phyloP scores from a whole-genome alignment of 2,329 filamentous ascomycete species.

The Talaromyces sp. region DNA sequence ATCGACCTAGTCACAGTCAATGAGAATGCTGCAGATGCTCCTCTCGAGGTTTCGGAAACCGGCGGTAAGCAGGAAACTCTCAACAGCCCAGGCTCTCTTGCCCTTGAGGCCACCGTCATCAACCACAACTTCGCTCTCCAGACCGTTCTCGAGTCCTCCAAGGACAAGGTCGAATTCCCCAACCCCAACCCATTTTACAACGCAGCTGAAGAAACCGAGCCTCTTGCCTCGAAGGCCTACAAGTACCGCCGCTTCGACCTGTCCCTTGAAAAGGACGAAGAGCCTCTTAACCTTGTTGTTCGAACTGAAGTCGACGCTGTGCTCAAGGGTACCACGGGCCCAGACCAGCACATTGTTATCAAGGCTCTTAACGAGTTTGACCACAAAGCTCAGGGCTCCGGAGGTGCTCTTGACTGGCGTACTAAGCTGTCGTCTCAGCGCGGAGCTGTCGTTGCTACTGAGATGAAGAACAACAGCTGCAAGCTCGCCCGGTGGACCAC shows the following conservation, averaged over 20 bases:
- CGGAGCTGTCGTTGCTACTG: slow-evolving; percentile 93
- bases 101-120: slow-evolving; percentile 97
- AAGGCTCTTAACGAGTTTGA: slow-evolving; percentile 99
- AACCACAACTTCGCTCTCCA: slow-evolving; percentile 99
- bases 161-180: slow-evolving; percentile 73
- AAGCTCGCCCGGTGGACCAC: slow-evolving; percentile 98
- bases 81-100: slow-evolving; percentile 88
- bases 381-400: slow-evolving; percentile 91
- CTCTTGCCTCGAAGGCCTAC: slow-evolving; percentile 93
- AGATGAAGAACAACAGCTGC: slow-evolving; percentile 99
- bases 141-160: slow-evolving; percentile 77
- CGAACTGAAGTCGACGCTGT: slow-evolving; percentile 94
- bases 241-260: slow-evolving; percentile 97
- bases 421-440: slow-evolving; percentile 90
- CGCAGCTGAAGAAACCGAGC: slow-evolving; percentile 83
- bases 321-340: slow-evolving; percentile 87
- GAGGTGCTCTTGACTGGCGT: slow-evolving; percentile 94
- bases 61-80: slow-evolving; percentile 75
- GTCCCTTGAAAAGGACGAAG: slow-evolving; percentile 82
- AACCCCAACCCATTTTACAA: slow-evolving; percentile 98
- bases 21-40: slow-evolving; percentile 94
- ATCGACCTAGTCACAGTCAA: slow-evolving; percentile 98
- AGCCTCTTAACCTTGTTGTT: slow-evolving; percentile 87
- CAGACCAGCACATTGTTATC: slow-evolving; percentile 86
- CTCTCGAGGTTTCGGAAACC: slow-evolving; percentile 76